A percentile compares a stretch with the other conserved stretches of the same genome.
phyloP scores from a whole-genome alignment of 148 eudicot species.

The Camellia sinensis region DNA sequence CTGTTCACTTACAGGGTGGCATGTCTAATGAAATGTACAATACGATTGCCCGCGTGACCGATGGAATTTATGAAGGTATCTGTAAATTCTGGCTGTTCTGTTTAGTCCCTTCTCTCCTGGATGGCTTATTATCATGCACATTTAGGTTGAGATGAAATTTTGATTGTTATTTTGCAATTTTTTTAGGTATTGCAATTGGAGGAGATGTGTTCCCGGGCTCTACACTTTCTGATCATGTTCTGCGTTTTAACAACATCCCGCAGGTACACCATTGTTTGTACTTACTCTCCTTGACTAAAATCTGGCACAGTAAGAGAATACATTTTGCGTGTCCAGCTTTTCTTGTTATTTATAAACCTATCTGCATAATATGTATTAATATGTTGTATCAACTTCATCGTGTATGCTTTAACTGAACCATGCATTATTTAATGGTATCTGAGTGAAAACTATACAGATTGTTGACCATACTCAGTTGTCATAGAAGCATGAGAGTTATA shows the following conservation, averaged over 20 bases:
- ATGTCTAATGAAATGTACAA: slow-evolving; percentile 96
- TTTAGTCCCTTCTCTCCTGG: neutral
- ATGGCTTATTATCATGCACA: slow-evolving; percentile 6
- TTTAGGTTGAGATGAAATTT: neutral
- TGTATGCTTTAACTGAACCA: neutral
- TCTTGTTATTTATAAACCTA: neutral
- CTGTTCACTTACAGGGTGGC: slow-evolving; percentile 69
- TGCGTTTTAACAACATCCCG: slow-evolving; percentile 97
- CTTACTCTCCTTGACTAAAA: neutral
- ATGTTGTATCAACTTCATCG: neutral
- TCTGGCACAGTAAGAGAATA: neutral
- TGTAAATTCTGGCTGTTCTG: neutral
- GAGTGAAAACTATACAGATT: neutral
- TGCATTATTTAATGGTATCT: neutral
- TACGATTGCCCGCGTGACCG: slow-evolving; percentile 92
- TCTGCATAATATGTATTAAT: neutral
- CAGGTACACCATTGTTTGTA: slow-evolving; percentile 46
- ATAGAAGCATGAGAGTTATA: neutral
- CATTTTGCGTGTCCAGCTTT: neutral
- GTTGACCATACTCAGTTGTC: neutral
- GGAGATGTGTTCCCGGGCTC: slow-evolving; percentile 99
- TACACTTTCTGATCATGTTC: slow-evolving; percentile 92
- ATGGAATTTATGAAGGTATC: slow-evolving; percentile 95
- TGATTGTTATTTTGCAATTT: neutral
- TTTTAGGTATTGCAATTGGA: slow-evolving; percentile 91